These are phyloP conservation scores for Ramalina peruviana DNA, from an alignment of 495 filamentous ascomycete genomes.

Conservation along the genomic window DNA sequence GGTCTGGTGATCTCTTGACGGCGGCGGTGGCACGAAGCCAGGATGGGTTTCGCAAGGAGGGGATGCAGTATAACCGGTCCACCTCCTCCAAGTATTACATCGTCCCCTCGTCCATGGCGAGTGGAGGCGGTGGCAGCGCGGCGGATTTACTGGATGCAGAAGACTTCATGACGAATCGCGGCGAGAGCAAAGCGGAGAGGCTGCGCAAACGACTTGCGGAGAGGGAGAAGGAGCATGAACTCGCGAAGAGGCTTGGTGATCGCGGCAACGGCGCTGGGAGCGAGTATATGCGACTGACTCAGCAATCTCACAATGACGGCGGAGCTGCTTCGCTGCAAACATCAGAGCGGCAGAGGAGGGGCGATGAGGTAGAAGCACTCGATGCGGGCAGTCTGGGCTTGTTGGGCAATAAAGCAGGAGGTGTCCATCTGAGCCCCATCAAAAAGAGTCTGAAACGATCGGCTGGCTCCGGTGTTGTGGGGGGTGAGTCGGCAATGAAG, in stretches of 20 bases:
- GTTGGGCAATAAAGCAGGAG: constrained; percentile 36
- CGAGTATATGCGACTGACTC: constrained; percentile 54
- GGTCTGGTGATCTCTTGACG: neutral
- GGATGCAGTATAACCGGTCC: constrained; percentile 42
- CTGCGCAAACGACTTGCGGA: constrained; percentile 53
- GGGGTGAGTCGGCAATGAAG: constrained; percentile 36
- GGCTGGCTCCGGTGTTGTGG: constrained; percentile 20
- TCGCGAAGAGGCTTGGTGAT: constrained; percentile 53
- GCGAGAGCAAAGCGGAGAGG: constrained; percentile 47
- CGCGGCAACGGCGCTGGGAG: constrained; percentile 54
- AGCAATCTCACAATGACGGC: constrained; percentile 12
- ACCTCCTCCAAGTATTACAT: constrained; percentile 43
- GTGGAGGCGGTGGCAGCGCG: constrained; percentile 32
- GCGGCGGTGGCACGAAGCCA: constrained; percentile 5
- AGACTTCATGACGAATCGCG: constrained; percentile 35
- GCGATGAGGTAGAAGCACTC: constrained; percentile 4
- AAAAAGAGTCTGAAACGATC: constrained; percentile 43
- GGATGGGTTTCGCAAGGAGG: constrained; percentile 27
- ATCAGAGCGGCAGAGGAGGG: neutral
- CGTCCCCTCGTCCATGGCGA: constrained; percentile 23
- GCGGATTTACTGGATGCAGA: constrained; percentile 58
- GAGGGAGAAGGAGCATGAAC: constrained; percentile 67
- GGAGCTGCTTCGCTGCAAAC: neutral
- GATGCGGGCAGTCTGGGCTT: constrained; percentile 43
- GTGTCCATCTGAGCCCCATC: constrained; percentile 56